Conservation (phyloP, 768 basidiomycete species). For the Termitomyces sp. region DNA sequence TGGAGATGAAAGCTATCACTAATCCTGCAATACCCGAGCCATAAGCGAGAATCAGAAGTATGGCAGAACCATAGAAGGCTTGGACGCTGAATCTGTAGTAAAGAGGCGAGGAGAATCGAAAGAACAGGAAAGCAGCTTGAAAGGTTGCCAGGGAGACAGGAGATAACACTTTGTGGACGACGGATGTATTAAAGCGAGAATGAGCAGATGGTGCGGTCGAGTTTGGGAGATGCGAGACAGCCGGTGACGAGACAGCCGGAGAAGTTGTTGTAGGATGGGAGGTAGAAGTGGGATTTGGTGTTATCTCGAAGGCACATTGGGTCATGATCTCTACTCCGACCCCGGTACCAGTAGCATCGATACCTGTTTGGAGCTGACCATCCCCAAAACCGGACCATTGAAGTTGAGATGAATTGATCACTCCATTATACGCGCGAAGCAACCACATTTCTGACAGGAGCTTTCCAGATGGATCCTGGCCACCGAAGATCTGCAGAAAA, state of each 20-base stretch:
- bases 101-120: constrained; percentile 25
- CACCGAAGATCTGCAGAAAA: constrained; percentile 59
- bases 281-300: constrained; percentile 18
- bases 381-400: constrained; percentile 64
- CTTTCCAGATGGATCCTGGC: constrained; percentile 60
- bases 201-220: constrained; percentile 11
- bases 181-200: constrained; percentile 30
- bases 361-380: constrained; percentile 59
- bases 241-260: neutral
- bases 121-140: constrained; percentile 32
- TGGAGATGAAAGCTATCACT: constrained; percentile 59
- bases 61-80: constrained; percentile 17
- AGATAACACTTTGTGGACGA: constrained; percentile 42
- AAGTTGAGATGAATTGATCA: constrained; percentile 49
- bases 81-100: constrained; percentile 3
- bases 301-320: constrained; percentile 47
- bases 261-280: constrained; percentile 7
- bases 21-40: constrained; percentile 62
- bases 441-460: constrained; percentile 79
- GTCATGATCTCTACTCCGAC: constrained; percentile 59
- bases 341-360: constrained; percentile 64
- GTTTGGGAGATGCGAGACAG: constrained; percentile 13
- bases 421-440: constrained; percentile 66
- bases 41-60: constrained; percentile 43
- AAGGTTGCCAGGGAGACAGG: constrained; percentile 41